A percentile compares a stretch with the other conserved stretches of the same genome.
Evolutionary conservation across 164 flowering plant genomes (phyloP).

Genomic region (Berberis thunbergii): DNA sequence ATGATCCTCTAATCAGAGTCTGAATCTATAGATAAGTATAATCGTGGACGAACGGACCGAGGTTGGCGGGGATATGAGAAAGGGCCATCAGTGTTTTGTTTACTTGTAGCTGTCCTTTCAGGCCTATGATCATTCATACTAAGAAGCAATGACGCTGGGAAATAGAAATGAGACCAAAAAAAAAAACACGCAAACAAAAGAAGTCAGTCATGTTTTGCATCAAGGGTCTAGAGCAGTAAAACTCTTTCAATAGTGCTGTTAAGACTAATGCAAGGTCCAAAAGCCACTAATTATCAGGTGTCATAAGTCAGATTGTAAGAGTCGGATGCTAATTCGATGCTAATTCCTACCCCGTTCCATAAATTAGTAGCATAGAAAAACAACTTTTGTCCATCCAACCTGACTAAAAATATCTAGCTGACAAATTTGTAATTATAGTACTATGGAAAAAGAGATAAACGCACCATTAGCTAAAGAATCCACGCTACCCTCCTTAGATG

Average conservation of each 20-base stretch:
- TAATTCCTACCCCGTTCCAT: too few relatives aligned
- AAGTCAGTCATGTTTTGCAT: too few relatives aligned
- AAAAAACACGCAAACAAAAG: not conserved
- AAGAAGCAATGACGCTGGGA: slow-evolving; percentile 44
- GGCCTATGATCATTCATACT: slow-evolving; percentile 54
- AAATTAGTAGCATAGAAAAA: not conserved
- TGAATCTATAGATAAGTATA: slow-evolving; percentile 67
- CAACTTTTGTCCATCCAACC: not conserved
- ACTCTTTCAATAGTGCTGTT: too few relatives aligned
- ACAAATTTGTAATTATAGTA: not conserved
- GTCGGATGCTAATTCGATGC: too few relatives aligned
- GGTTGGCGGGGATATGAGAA: slow-evolving; percentile 71
- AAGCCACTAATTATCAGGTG: too few relatives aligned
- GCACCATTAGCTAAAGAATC: slow-evolving; percentile 59
- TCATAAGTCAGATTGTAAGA: too few relatives aligned
- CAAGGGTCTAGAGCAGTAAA: too few relatives aligned
- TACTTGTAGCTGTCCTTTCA: slow-evolving; percentile 25
- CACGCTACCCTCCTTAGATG: slow-evolving; percentile 40
- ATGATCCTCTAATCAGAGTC: slow-evolving; percentile 46
- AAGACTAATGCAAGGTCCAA: too few relatives aligned
- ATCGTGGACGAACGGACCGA: slow-evolving; percentile 70
- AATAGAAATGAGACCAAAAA: not conserved
- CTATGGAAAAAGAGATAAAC: slow-evolving; percentile 18
- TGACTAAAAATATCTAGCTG: not conserved
- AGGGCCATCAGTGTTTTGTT: slow-evolving; percentile 61